Percentiles rank a stretch among this genome's conserved stretches.
Conservation (phyloP, 2,329 filamentous ascomycete species). For the Phialocephala sp. region DNA sequence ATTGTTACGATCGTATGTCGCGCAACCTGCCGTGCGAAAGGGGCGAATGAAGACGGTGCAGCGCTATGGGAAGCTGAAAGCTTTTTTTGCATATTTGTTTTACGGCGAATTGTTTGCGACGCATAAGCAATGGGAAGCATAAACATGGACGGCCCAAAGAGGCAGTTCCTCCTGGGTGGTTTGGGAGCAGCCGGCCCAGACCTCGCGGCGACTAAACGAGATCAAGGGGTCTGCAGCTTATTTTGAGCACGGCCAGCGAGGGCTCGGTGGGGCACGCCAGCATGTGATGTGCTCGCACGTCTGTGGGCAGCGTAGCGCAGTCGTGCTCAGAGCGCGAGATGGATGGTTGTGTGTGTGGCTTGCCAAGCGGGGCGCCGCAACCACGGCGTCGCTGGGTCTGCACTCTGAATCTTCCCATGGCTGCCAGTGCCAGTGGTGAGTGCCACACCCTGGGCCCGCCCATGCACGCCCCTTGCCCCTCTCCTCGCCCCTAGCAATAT, state of each 20-base stretch:
- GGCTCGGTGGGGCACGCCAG: not conserved
- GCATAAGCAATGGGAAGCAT: conserved; percentile 4
- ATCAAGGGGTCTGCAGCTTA: conserved; percentile 27
- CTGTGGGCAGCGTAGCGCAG: not conserved
- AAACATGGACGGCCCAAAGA: not conserved
- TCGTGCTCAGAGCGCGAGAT: too few species aligned
- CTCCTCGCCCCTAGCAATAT: conserved; percentile 26
- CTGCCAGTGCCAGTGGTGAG: not conserved
- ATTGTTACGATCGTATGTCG: not conserved
- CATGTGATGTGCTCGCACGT: not conserved
- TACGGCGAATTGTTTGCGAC: not conserved
- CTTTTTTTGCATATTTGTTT: conserved; percentile 3
- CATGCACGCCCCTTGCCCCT: conserved; percentile 11
- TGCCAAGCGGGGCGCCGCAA: conserved; percentile 24
- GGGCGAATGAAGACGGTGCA: not conserved
- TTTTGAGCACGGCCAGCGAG: not conserved
- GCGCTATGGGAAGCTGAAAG: not conserved
- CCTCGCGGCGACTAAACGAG: conserved; percentile 13
- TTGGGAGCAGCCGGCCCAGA: not conserved
- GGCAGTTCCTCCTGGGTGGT: not conserved
- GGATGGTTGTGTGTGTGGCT: not conserved
- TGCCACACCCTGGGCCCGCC: conserved; percentile 1
- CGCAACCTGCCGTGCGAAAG: not conserved
- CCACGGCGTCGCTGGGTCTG: conserved; percentile 12
- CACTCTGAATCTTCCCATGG: not conserved